Evolutionary conservation across 257 asterid species (phyloP).

Genomic region (Capsicum rhomboideum): DNA sequence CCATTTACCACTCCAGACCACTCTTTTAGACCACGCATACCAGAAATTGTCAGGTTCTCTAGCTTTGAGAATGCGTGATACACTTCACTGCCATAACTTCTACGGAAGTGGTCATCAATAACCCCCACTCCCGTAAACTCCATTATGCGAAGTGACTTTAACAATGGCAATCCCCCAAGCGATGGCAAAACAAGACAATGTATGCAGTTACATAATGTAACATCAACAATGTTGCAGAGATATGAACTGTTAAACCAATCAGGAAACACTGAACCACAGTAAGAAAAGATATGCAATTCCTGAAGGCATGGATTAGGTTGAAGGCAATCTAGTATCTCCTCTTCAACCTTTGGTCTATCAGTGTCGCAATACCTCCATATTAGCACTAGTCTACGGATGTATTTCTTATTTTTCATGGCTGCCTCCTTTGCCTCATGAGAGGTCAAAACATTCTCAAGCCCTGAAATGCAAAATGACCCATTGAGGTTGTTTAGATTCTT

Average conservation of each 20-base stretch:
- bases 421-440: conserved; percentile 35
- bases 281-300: conserved; percentile 23
- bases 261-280: conserved; percentile 31
- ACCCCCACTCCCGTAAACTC: conserved; percentile 20
- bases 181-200: conserved; percentile 34
- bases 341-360: neutral
- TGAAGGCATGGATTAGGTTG: conserved; percentile 32
- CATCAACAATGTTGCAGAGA: conserved; percentile 17
- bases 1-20: conserved; percentile 31
- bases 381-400: conserved; percentile 22
- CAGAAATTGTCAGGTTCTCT: conserved; percentile 25
- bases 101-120: conserved; percentile 17
- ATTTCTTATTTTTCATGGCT: conserved; percentile 16
- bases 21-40: conserved; percentile 30
- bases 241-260: conserved; percentile 41
- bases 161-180: conserved; percentile 34
- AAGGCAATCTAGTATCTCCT: conserved; percentile 27
- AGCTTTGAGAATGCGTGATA: conserved; percentile 21
- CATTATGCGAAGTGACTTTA: conserved; percentile 19
- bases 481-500: conserved; percentile 31
- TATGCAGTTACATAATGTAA: conserved; percentile 30
- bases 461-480: conserved; percentile 32
- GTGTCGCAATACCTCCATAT: conserved; percentile 18
- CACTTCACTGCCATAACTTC: neutral
- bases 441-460: conserved; percentile 33